phyloP scores from a whole-genome alignment of 192 early-diverging fungal species.

The Lunasporangiospora selenospora region DNA sequence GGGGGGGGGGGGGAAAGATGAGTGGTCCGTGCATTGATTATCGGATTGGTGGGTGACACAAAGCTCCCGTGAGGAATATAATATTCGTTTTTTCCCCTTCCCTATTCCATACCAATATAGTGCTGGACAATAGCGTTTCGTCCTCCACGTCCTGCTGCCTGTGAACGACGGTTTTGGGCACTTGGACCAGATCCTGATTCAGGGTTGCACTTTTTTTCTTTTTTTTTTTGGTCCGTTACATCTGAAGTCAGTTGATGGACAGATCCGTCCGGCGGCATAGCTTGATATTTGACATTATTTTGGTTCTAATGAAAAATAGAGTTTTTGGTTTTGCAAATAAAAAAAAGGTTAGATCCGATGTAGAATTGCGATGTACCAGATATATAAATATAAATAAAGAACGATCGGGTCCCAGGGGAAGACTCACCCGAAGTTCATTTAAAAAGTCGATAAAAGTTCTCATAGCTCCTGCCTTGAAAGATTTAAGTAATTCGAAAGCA shows the following conservation, averaged over 20 bases:
- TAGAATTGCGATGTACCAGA: slow-evolving; percentile 3
- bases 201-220: slow-evolving; percentile 3
- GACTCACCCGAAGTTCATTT: slow-evolving; percentile 70
- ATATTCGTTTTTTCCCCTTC: too few relatives aligned
- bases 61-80: slow-evolving; percentile 9
- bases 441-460: slow-evolving; percentile 70
- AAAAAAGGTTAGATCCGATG: background rate
- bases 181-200: slow-evolving; percentile 31
- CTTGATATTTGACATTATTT: slow-evolving; percentile 49
- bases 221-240: slow-evolving; percentile 51
- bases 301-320: slow-evolving; percentile 23
- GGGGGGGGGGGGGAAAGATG: too few relatives aligned
- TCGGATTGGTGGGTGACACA: slow-evolving; percentile 15
- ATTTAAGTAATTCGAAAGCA: slow-evolving; percentile 52
- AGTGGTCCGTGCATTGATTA: too few relatives aligned
- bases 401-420: background rate
- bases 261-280: slow-evolving; percentile 79
- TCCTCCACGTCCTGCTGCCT: slow-evolving; percentile 14
- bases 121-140: slow-evolving; percentile 36
- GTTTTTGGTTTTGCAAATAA: background rate
- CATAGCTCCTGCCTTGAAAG: slow-evolving; percentile 59
- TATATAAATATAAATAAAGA: background rate
- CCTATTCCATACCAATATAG: slow-evolving; percentile 50
- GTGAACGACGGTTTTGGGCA: slow-evolving; percentile 35
- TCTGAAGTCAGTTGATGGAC: slow-evolving; percentile 84